Evolutionary conservation across 2,329 filamentous ascomycete species (phyloP).

Genomic region (Aspergillus tamarii): DNA sequence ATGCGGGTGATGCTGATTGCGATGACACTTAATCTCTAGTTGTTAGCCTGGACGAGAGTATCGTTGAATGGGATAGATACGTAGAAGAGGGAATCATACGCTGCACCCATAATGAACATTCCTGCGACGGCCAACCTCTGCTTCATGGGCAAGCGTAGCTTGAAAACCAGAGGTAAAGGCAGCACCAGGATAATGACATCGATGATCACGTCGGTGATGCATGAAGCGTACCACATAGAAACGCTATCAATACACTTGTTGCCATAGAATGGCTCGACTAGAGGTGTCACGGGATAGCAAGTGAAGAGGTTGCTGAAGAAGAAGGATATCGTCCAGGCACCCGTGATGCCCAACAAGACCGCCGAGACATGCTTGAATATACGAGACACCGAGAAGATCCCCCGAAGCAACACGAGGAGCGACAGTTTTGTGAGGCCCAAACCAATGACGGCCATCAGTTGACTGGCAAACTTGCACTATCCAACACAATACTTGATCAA

Average conservation of each 20-base stretch:
- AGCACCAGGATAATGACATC: neutral
- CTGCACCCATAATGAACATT: neutral
- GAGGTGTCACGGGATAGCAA: conserved; percentile 6
- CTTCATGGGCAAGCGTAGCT: neutral
- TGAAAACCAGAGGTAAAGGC: neutral
- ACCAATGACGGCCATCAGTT: neutral
- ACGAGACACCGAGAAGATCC: neutral
- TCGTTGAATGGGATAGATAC: neutral
- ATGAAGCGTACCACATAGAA: neutral
- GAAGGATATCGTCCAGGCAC: neutral
- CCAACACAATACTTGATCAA: neutral
- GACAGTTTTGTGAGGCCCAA: neutral
- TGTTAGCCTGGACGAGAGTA: neutral
- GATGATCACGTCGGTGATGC: neutral
- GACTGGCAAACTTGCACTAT: neutral
- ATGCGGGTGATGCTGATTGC: neutral
- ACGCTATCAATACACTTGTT: conserved; percentile 7
- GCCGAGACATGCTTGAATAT: neutral
- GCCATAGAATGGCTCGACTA: conserved; percentile 8
- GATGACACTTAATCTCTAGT: neutral
- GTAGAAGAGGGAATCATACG: neutral
- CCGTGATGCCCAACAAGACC: neutral
- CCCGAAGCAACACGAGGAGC: neutral
- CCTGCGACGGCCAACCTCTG: neutral
- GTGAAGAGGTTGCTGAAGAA: conserved; percentile 9